Percentiles rank a stretch among this genome's conserved stretches.
These are phyloP conservation scores for Delphinella strobiligena DNA, from an alignment of 2,329 filamentous ascomycete species.

Conservation along the genomic window DNA sequence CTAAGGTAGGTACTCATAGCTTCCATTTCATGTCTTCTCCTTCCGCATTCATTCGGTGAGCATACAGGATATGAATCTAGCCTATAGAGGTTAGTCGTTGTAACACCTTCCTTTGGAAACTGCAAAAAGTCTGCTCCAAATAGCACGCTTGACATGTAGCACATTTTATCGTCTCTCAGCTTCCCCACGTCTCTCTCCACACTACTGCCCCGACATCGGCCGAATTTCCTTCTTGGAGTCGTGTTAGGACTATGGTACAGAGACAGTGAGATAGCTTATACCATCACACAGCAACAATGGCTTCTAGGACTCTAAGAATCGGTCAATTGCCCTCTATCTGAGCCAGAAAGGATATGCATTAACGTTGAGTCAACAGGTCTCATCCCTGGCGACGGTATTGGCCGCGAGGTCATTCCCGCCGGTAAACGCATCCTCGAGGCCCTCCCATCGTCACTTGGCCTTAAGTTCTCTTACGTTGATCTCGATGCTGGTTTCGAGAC, in stretches of 20 bases:
- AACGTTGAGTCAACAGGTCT: slow-evolving; percentile 49
- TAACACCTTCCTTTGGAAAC: too few relatives aligned
- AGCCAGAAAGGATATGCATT: background rate
- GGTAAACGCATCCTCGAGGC: slow-evolving; percentile 87
- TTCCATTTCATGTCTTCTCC: too few relatives aligned
- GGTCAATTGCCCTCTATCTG: slow-evolving; percentile 33
- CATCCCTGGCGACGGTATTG: slow-evolving; percentile 96
- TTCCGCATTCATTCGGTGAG: too few relatives aligned
- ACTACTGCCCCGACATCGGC: slow-evolving; percentile 5
- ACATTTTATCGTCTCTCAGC: too few relatives aligned
- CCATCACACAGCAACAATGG: slow-evolving; percentile 33
- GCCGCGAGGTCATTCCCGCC: slow-evolving; percentile 92
- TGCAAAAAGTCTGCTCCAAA: too few relatives aligned
- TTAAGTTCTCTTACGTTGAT: slow-evolving; percentile 90
- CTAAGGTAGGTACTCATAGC: too few relatives aligned
- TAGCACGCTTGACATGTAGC: too few relatives aligned
- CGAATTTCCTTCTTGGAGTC: slow-evolving; percentile 4
- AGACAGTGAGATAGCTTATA: background rate
- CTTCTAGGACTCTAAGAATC: slow-evolving; percentile 55
- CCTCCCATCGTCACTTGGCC: slow-evolving; percentile 74
- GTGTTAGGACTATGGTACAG: slow-evolving; percentile 3
- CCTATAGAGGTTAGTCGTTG: too few relatives aligned
- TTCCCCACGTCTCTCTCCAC: background rate
- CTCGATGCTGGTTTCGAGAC: slow-evolving; percentile 88
- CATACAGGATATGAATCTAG: too few relatives aligned